phyloP scores from a whole-genome alignment of 2,329 filamentous ascomycete species.

The Pseudogymnoascus sp. region DNA sequence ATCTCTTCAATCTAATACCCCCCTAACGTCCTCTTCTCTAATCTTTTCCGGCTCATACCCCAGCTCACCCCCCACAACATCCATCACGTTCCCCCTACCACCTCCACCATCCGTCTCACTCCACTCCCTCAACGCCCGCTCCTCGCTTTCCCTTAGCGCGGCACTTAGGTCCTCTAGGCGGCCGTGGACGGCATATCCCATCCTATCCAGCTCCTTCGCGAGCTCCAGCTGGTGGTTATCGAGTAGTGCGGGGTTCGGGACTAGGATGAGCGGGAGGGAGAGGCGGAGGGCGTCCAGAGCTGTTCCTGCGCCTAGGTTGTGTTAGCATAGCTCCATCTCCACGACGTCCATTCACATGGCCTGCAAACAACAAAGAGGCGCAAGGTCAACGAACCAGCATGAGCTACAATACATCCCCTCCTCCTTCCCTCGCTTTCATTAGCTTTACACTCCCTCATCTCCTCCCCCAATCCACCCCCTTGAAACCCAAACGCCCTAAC shows the following conservation, averaged over 20 bases:
- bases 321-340: not conserved
- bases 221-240: conserved; percentile 90
- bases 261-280: conserved; percentile 71
- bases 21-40: conserved; percentile 1
- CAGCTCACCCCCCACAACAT: not conserved
- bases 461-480: conserved; percentile 42
- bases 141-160: not conserved
- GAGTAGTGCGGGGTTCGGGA: conserved; percentile 73
- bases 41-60: not conserved
- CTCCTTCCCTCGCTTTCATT: conserved; percentile 38
- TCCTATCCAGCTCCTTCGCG: conserved; percentile 62
- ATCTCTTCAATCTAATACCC: not conserved
- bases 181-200: conserved; percentile 59
- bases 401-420: conserved; percentile 73
- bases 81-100: not conserved
- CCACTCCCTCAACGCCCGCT: not conserved
- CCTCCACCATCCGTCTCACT: not conserved
- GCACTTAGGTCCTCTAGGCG: conserved; percentile 16
- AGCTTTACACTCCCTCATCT: conserved; percentile 38
- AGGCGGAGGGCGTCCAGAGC: conserved; percentile 75
- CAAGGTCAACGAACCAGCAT: conserved; percentile 58
- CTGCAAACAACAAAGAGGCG: not conserved
- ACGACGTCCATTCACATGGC: not conserved
- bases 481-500: conserved; percentile 61
- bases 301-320: conserved; percentile 66